A percentile compares a stretch with the other conserved stretches of the same genome.
These are phyloP conservation scores for Phaeoacremonium minimum DNA, from an alignment of 2,329 filamentous ascomycete species.

Conservation along the genomic window DNA sequence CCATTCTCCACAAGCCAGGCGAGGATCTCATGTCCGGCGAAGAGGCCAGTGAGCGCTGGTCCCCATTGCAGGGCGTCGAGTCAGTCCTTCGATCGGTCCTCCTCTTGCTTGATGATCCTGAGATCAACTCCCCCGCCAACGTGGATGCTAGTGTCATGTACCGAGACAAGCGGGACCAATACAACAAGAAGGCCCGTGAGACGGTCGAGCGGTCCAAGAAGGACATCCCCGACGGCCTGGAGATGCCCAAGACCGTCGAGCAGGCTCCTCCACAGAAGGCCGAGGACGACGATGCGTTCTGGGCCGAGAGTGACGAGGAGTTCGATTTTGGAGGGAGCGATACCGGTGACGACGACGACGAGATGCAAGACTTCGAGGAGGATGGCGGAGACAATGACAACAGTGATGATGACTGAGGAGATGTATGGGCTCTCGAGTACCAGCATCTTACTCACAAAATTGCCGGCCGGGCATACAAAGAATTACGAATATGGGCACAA, in stretches of 20 bases:
- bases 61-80: conserved; percentile 88
- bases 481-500: no score
- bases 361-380: conserved; percentile 53
- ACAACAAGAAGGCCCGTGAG: conserved; percentile 64
- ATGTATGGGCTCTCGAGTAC: no score
- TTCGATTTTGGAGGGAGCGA: conserved; percentile 76
- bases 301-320: conserved; percentile 72
- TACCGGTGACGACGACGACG: conserved; percentile 55
- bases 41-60: conserved; percentile 86
- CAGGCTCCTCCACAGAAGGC: conserved; percentile 57
- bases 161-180: conserved; percentile 65
- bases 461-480: no score
- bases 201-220: conserved; percentile 70
- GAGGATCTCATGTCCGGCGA: conserved; percentile 93
- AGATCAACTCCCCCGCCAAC: conserved; percentile 90
- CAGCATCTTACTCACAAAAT: no score
- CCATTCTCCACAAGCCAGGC: conserved; percentile 88
- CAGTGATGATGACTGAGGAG: conserved; percentile 4
- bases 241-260: conserved; percentile 75
- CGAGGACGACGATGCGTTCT: conserved; percentile 76
- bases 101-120: conserved; percentile 86
- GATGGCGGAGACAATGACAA: not conserved
- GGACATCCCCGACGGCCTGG: conserved; percentile 75
- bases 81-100: conserved; percentile 91
- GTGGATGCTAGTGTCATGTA: conserved; percentile 88